These are phyloP conservation scores for Candida ficus DNA, from an alignment of 805 yeast species.

Conservation along the genomic window DNA sequence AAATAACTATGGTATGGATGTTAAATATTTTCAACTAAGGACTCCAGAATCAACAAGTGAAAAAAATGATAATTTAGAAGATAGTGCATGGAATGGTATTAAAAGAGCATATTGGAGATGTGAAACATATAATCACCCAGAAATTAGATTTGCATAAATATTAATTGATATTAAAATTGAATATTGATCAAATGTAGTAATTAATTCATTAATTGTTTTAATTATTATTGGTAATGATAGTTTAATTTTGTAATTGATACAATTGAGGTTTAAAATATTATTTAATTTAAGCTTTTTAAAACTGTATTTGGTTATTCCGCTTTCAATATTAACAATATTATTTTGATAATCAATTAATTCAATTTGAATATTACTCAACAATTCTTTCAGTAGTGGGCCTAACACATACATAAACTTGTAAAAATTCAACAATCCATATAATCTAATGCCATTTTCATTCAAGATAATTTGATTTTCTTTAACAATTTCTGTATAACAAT, in stretches of 20 bases:
- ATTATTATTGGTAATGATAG: too few species aligned
- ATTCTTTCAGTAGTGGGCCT: neutral
- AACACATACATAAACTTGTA: neutral
- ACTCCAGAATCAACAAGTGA: conserved; percentile 40
- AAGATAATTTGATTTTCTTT: neutral
- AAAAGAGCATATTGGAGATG: conserved; percentile 65
- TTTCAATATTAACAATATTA: too few species aligned
- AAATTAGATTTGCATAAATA: conserved; percentile 48
- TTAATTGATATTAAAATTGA: too few species aligned
- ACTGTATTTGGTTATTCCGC: too few species aligned
- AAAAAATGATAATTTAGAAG: conserved; percentile 29
- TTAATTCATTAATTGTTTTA: too few species aligned
- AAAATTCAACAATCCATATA: neutral
- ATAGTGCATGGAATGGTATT: conserved; percentile 57
- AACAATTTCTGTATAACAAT: neutral
- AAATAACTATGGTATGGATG: conserved; percentile 67
- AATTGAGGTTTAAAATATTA: too few species aligned
- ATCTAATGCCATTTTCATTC: neutral
- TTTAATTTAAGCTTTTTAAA: too few species aligned
- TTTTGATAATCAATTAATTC: too few species aligned
- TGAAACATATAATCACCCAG: conserved; percentile 64
- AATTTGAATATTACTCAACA: neutral
- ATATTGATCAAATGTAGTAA: too few species aligned
- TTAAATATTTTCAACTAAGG: conserved; percentile 45
- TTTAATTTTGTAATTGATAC: too few species aligned